Evolutionary conservation across 768 basidiomycete genomes (phyloP).

Genomic region (Crucibulum laeve): DNA sequence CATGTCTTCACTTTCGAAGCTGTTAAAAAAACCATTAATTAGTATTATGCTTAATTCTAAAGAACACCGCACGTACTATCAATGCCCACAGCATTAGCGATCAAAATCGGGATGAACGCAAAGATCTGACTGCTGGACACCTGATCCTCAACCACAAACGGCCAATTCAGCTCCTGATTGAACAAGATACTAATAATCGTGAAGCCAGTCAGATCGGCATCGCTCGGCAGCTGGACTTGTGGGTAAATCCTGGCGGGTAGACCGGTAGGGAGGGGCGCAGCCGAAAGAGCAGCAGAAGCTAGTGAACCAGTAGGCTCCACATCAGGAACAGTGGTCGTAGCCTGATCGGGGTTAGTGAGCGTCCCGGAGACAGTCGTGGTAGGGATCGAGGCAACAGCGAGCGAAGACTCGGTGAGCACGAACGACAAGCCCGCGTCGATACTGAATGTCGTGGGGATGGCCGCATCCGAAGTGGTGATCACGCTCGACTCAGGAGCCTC

Average conservation of each 20-base stretch:
- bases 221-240: constrained; percentile 16
- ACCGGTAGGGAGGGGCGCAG: constrained; percentile 46
- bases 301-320: constrained; percentile 9
- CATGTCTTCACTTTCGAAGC: constrained; percentile 32
- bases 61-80: constrained; percentile 18
- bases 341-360: constrained; percentile 40
- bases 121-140: constrained; percentile 77
- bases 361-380: constrained; percentile 20
- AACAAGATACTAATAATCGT: constrained; percentile 65
- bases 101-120: constrained; percentile 52
- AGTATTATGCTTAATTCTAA: not conserved
- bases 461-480: too few species aligned
- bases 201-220: constrained; percentile 28
- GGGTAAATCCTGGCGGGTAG: constrained; percentile 64
- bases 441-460: too few species aligned
- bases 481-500: too few species aligned
- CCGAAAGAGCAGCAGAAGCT: constrained; percentile 17
- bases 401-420: constrained; percentile 36
- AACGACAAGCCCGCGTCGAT: constrained; percentile 41
- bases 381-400: constrained; percentile 31
- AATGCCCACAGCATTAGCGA: constrained; percentile 26
- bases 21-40: constrained; percentile 9
- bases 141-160: constrained; percentile 52
- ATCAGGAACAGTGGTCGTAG: constrained; percentile 26
- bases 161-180: constrained; percentile 57